A percentile compares a stretch with the other conserved stretches of the same genome.
These are phyloP conservation scores for Sarocladiaceae sp. DNA, from an alignment of 2,329 filamentous ascomycete genomes.

Conservation along the genomic window DNA sequence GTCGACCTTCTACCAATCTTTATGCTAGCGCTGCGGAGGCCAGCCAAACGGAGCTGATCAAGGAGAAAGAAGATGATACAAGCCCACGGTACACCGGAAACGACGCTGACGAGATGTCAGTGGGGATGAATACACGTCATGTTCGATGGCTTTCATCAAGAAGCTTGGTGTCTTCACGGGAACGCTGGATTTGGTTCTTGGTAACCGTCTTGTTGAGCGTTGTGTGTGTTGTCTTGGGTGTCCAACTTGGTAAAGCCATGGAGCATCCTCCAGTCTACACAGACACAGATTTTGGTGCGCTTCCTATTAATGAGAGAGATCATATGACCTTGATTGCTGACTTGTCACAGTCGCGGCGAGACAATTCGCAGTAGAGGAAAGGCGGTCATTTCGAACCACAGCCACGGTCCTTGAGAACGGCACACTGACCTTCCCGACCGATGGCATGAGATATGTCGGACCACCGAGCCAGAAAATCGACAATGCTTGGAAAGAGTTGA, in stretches of 20 bases:
- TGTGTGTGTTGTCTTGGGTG: not conserved
- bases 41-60: not conserved
- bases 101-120: not conserved
- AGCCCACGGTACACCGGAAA: not conserved
- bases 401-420: not conserved
- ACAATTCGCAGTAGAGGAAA: not conserved
- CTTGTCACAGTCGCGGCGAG: not conserved
- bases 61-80: not conserved
- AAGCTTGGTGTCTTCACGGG: not conserved
- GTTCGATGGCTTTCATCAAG: not conserved
- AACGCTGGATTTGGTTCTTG: not conserved
- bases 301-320: not conserved
- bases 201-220: not conserved
- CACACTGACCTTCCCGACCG: not conserved
- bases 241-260: not conserved
- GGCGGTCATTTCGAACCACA: not conserved
- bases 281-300: not conserved
- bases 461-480: not conserved
- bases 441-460: not conserved
- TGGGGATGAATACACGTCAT: not conserved
- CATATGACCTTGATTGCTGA: too few relatives aligned
- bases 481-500: not conserved
- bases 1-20: not conserved
- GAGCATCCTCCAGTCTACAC: not conserved
- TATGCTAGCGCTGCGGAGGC: not conserved